Evolutionary conservation across 257 asterid species (phyloP).

Genomic region (Solanum tarapatanum): DNA sequence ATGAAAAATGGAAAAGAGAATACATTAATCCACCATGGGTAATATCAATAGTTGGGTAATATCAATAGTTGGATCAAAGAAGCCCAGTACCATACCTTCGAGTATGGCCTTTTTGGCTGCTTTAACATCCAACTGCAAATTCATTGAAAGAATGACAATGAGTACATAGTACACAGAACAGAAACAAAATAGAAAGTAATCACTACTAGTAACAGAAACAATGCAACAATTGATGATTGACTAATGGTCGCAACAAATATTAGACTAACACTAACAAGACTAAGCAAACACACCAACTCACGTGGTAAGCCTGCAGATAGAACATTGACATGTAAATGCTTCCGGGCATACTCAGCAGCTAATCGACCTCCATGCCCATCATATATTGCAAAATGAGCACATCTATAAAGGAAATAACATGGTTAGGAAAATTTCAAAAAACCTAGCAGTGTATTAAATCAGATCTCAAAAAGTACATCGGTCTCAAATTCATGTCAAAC

Average conservation of each 20-base stretch:
- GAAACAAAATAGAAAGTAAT: not conserved
- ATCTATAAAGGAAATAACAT: conserved; percentile 19
- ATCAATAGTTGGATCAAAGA: not conserved
- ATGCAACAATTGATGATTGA: not conserved
- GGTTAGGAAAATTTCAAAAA: not conserved
- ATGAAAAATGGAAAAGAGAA: not conserved
- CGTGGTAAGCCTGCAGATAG: conserved; percentile 96
- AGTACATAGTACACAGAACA: not conserved
- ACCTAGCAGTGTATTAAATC: not conserved
- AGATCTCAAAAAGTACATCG: not conserved
- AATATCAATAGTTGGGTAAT: not conserved
- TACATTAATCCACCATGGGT: not conserved
- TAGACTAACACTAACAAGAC: conserved; percentile 12
- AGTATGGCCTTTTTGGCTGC: conserved; percentile 73
- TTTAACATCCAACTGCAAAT: conserved; percentile 75
- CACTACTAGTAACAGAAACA: not conserved
- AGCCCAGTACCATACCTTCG: conserved; percentile 34
- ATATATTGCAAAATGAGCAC: conserved; percentile 77
- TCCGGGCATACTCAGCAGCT: conserved; percentile 81
- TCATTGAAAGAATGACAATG: conserved; percentile 2
- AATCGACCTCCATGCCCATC: conserved; percentile 89
- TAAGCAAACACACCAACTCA: conserved; percentile 93
- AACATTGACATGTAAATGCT: conserved; percentile 73
- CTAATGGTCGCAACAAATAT: conserved; percentile 7
- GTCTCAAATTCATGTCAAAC: not conserved